phyloP scores from a whole-genome alignment of 257 asterid species.

The Rauvolfia tetraphylla region DNA sequence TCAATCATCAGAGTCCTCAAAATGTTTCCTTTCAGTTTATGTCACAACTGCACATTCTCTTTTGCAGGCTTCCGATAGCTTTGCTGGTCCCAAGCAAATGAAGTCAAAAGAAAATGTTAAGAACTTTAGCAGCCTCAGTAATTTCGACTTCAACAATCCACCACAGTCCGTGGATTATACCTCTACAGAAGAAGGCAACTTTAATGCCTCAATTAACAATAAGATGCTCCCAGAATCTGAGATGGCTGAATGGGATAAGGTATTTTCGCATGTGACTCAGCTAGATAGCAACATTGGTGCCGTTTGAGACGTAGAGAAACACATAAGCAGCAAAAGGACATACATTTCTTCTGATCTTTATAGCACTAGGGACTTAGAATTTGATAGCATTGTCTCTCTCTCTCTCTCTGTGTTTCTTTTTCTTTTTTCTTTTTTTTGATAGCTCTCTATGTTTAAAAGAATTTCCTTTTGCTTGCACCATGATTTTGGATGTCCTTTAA shows the following conservation, averaged over 20 bases:
- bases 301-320: background rate
- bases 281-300: slow-evolving; percentile 11
- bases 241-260: slow-evolving; percentile 25
- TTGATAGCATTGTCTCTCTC: too few species aligned
- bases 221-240: slow-evolving; percentile 13
- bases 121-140: background rate
- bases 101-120: slow-evolving; percentile 9
- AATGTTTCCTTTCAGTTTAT: background rate
- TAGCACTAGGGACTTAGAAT: background rate
- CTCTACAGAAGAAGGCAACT: slow-evolving; percentile 22
- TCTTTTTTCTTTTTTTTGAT: too few species aligned
- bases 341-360: background rate
- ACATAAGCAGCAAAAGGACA: background rate
- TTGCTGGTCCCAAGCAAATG: slow-evolving; percentile 7
- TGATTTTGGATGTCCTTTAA: too few species aligned
- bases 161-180: slow-evolving; percentile 29
- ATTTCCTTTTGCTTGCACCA: too few species aligned
- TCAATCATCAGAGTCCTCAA: background rate
- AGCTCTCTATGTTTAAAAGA: too few species aligned
- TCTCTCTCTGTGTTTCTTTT: too few species aligned
- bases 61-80: slow-evolving; percentile 26
- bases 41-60: background rate
- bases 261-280: slow-evolving; percentile 16
- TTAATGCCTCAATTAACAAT: slow-evolving; percentile 18
- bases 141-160: slow-evolving; percentile 22